Evolutionary conservation across 345 rosid genomes (phyloP).

Genomic region (Excoecaria cochinchinensis): DNA sequence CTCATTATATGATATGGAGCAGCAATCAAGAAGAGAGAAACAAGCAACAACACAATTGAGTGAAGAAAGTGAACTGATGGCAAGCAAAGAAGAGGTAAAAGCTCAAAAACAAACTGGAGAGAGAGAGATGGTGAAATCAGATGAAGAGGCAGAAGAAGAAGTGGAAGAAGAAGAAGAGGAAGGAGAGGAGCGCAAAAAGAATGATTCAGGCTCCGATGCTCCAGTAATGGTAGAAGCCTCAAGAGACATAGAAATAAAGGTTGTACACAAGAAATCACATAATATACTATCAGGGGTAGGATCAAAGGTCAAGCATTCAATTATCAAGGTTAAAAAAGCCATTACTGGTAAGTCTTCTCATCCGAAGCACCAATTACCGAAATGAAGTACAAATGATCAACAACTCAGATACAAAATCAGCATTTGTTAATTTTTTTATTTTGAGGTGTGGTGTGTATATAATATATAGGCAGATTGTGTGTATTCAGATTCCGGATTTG

Average conservation of each 20-base stretch:
- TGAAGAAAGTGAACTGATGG: slow-evolving; percentile 28
- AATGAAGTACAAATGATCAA: slow-evolving; percentile 17
- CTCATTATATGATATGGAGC: slow-evolving; percentile 49
- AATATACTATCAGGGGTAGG: slow-evolving; percentile 76
- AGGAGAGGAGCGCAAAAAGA: slow-evolving; percentile 43
- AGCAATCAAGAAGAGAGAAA: slow-evolving; percentile 32
- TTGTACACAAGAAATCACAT: slow-evolving; percentile 67
- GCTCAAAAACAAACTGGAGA: slow-evolving; percentile 16
- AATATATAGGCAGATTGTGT: slow-evolving; percentile 15
- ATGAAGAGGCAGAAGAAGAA: slow-evolving; percentile 39
- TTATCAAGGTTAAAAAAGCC: slow-evolving; percentile 88
- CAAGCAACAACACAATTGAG: slow-evolving; percentile 21
- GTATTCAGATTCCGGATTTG: slow-evolving; percentile 1
- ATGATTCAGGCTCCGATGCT: slow-evolving; percentile 56
- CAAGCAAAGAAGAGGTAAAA: slow-evolving; percentile 21
- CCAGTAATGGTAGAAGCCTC: slow-evolving; percentile 58
- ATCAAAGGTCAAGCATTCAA: slow-evolving; percentile 85
- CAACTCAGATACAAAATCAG: background rate
- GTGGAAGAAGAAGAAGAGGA: slow-evolving; percentile 38
- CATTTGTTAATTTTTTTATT: background rate
- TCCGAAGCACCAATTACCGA: slow-evolving; percentile 51
- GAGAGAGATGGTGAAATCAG: slow-evolving; percentile 39
- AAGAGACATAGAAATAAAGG: slow-evolving; percentile 50
- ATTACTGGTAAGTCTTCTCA: slow-evolving; percentile 80
- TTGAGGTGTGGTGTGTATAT: slow-evolving; percentile 20